Conservation (phyloP, 2,329 filamentous ascomycete genomes). For the Hymenoscyphus albidus region DNA sequence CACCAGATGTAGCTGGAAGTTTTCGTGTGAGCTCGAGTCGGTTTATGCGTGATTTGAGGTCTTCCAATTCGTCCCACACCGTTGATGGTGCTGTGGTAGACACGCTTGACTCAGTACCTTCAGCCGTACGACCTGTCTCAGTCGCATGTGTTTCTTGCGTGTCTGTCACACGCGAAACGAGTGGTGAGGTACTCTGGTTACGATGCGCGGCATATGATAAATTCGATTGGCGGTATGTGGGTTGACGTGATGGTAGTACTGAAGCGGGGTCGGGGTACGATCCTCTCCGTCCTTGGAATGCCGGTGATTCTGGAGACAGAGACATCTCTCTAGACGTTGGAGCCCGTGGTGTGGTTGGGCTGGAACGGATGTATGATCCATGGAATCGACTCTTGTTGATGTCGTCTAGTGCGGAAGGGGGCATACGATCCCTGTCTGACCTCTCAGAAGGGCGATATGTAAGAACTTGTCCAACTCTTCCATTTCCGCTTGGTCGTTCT, state of each 20-base stretch:
- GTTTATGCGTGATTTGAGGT: constrained; percentile 88
- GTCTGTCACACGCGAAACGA: constrained; percentile 47
- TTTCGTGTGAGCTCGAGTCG: constrained; percentile 88
- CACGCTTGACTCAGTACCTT: constrained; percentile 79
- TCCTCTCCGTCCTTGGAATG: constrained; percentile 27
- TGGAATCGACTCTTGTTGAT: constrained; percentile 28
- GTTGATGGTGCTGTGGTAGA: constrained; percentile 89
- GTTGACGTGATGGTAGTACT: constrained; percentile 22
- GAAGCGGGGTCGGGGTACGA: constrained; percentile 25
- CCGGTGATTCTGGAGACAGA: constrained; percentile 29
- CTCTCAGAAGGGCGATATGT: constrained; percentile 27
- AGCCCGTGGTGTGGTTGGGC: constrained; percentile 30
- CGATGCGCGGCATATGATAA: constrained; percentile 33
- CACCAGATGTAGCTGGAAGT: constrained; percentile 75
- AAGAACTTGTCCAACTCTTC: constrained; percentile 26
- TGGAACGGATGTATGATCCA: constrained; percentile 24
- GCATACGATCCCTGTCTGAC: constrained; percentile 23
- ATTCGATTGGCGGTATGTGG: constrained; percentile 34
- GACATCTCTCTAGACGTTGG: constrained; percentile 26
- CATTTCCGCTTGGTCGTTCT: constrained; percentile 21
- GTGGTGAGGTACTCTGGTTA: constrained; percentile 52
- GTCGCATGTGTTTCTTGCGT: constrained; percentile 39
- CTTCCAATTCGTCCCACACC: constrained; percentile 96
- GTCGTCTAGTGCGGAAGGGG: constrained; percentile 20
- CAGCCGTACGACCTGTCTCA: constrained; percentile 45